These are phyloP conservation scores for Parachlorella kessleri DNA, from an alignment of 139 green algal genomes.

Conservation along the genomic window DNA sequence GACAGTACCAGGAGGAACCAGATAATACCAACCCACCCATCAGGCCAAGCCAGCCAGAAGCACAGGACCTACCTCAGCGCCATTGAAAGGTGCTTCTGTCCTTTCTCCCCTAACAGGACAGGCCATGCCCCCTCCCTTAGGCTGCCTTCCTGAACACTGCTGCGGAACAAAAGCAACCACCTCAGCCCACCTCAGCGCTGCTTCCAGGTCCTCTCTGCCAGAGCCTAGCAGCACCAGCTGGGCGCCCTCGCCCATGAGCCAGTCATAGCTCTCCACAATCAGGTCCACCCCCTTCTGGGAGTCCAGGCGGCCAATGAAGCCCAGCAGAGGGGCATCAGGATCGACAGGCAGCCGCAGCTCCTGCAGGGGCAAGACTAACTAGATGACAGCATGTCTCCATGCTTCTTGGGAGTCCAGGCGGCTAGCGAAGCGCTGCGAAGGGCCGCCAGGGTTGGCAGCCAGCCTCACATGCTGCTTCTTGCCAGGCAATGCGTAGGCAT, in stretches of 20 bases:
- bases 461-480: too few species aligned
- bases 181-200: slow-evolving; percentile 48
- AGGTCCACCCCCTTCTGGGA: slow-evolving; percentile 99
- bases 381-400: too few species aligned
- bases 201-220: slow-evolving; percentile 90
- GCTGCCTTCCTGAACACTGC: background rate
- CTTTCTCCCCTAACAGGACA: background rate
- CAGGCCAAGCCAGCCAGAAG: background rate
- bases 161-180: too few species aligned
- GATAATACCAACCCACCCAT: background rate
- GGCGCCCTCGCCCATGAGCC: slow-evolving; percentile 77
- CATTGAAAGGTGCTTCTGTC: background rate
- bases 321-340: slow-evolving; percentile 82
- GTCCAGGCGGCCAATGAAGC: slow-evolving; percentile 94
- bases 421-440: too few species aligned
- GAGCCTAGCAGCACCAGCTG: slow-evolving; percentile 97
- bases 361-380: slow-evolving; percentile 41
- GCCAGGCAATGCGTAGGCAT: too few species aligned
- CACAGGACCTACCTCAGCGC: background rate
- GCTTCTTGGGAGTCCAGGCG: too few species aligned
- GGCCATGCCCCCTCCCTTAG: background rate
- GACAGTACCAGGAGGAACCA: background rate
- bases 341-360: slow-evolving; percentile 93
- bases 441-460: too few species aligned
- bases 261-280: slow-evolving; percentile 89